These are phyloP conservation scores for Exophiala oligosperma DNA, from an alignment of 2,329 filamentous ascomycete genomes.

Conservation along the genomic window DNA sequence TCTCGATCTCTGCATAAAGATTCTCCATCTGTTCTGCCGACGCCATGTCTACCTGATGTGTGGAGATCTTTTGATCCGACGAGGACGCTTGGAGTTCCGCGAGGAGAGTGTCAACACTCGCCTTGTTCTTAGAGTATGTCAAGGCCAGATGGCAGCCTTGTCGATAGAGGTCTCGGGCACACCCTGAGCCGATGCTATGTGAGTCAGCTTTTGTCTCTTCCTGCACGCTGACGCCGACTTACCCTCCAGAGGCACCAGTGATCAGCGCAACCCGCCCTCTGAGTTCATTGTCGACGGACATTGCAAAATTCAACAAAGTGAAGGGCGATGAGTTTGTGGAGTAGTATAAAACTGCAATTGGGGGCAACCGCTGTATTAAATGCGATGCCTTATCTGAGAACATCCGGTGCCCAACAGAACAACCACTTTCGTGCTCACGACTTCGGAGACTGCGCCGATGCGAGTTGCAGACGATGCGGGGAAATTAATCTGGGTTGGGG, in stretches of 20 bases:
- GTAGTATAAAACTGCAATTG: slow-evolving; percentile 3
- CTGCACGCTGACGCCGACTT: slow-evolving; percentile 25
- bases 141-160: slow-evolving; percentile 58
- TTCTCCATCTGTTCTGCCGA: slow-evolving; percentile 53
- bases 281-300: slow-evolving; percentile 46
- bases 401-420: neutral
- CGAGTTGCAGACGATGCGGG: slow-evolving; percentile 6
- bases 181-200: slow-evolving; percentile 61
- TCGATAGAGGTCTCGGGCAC: slow-evolving; percentile 55
- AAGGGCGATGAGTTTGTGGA: neutral
- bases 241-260: slow-evolving; percentile 64
- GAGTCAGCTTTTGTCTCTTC: slow-evolving; percentile 2
- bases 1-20: slow-evolving; percentile 44
- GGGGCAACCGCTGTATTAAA: slow-evolving; percentile 7
- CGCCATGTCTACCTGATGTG: slow-evolving; percentile 60
- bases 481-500: neutral
- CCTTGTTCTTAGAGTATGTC: slow-evolving; percentile 57
- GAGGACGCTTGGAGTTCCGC: slow-evolving; percentile 36
- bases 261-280: slow-evolving; percentile 58
- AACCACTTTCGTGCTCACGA: neutral
- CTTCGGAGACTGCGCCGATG: slow-evolving; percentile 12
- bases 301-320: slow-evolving; percentile 3
- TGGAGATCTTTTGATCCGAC: slow-evolving; percentile 43
- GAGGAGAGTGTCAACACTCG: slow-evolving; percentile 48
- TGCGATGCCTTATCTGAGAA: neutral